Conservation (phyloP, 164 flowering plant genomes). For the Chimonanthus salicifolius region DNA sequence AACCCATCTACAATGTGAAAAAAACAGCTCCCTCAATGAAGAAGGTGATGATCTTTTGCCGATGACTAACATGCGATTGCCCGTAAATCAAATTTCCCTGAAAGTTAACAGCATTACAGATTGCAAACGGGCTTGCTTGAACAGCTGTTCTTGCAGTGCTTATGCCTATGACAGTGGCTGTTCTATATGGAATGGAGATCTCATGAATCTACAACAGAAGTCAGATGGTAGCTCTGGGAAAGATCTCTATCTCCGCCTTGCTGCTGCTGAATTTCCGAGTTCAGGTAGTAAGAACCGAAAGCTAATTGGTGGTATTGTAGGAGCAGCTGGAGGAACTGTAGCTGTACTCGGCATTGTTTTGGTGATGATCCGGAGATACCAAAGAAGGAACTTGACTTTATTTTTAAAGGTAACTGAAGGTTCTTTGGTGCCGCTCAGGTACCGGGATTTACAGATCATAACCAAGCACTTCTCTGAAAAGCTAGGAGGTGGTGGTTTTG, state of each 20-base stretch:
- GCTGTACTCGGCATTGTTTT: constrained; percentile 15
- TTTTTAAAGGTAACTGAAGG: constrained; percentile 24
- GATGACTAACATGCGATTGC: constrained; percentile 6
- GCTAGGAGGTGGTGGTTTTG: constrained; percentile 53
- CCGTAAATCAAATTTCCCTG: constrained; percentile 4
- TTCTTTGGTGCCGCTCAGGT: constrained; percentile 31
- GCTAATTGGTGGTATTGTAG: constrained; percentile 15
- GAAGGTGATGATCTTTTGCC: constrained; percentile 1
- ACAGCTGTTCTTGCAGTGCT: constrained; percentile 18
- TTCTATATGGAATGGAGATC: constrained; percentile 12
- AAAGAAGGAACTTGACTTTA: constrained; percentile 10
- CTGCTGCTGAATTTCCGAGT: constrained; percentile 5
- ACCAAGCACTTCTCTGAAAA: constrained; percentile 49
- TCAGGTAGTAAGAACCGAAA: constrained; percentile 9
- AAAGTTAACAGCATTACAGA: neutral
- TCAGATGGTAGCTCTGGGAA: neutral
- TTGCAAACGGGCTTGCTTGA: constrained; percentile 17
- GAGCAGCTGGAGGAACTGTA: constrained; percentile 13
- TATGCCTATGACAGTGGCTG: constrained; percentile 16
- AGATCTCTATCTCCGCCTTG: constrained; percentile 3
- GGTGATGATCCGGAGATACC: constrained; percentile 10
- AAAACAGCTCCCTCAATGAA: neutral
- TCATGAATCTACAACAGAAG: constrained; percentile 2
- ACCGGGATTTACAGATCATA: constrained; percentile 34
- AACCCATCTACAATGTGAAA: constrained; percentile 14